Conservation (phyloP, 306 rosid species). For the Pyrus pyrifolia region DNA sequence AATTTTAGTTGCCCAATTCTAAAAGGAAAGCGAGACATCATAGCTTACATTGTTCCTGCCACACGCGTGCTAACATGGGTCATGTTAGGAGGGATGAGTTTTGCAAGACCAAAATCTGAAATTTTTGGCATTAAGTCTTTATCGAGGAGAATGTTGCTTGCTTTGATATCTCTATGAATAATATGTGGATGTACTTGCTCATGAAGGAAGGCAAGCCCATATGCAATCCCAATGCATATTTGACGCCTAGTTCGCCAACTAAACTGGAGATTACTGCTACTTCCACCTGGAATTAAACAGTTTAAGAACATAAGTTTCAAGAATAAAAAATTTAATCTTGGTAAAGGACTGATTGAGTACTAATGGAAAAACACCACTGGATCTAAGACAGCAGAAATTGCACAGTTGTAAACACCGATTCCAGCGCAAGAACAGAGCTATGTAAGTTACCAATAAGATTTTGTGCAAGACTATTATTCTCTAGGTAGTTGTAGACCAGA, state of each 20-base stretch:
- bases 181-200: conserved; percentile 81
- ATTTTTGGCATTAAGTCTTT: conserved; percentile 67
- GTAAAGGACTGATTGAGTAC: background rate
- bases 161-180: conserved; percentile 94
- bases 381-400: background rate
- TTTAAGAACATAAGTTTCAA: conserved; percentile 3
- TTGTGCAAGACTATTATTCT: conserved; percentile 81
- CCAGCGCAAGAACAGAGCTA: background rate
- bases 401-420: background rate
- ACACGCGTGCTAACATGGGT: conserved; percentile 98
- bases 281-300: conserved; percentile 50
- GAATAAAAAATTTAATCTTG: background rate
- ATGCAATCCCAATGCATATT: conserved; percentile 68
- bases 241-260: conserved; percentile 54
- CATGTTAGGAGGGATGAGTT: conserved; percentile 72
- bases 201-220: conserved; percentile 85
- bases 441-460: conserved; percentile 64
- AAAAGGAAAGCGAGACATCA: background rate
- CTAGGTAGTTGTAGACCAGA: conserved; percentile 91
- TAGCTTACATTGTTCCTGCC: conserved; percentile 92
- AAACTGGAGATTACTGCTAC: conserved; percentile 41
- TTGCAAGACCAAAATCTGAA: conserved; percentile 96
- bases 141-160: conserved; percentile 92
- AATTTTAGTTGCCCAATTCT: conserved; percentile 6
- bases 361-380: background rate